Evolutionary conservation across 129 eudicot genomes (phyloP), one percentile per base, ranked within the genome.

Genomic region (Apium graveolens): DNA sequence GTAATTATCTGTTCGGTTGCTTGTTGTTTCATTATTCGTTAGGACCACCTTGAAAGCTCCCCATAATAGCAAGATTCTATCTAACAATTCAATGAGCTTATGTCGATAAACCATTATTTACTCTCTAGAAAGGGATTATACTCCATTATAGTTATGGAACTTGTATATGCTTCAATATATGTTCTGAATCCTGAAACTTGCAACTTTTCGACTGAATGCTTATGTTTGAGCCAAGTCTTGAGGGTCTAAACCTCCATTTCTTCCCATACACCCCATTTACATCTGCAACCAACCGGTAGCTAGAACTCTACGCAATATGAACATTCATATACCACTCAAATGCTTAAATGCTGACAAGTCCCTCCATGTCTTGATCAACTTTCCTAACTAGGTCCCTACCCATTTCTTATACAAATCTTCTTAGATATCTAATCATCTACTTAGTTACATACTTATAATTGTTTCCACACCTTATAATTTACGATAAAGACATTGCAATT

Each of bases 11-110:
- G 4, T 13, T 14, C 3, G 68, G 53, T 20, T 72, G 55, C 0
- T 42, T 81, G 84, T 42, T 81, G 84, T 51, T 72, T 83, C 77
- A 69, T 26, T 82, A 66, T 68, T 69, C 79, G 81, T 41, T 66
- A 76, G 92, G 92, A 88, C 89, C 92, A 86, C 92, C 26, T 75
- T 81, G 74, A 48, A 21, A 70, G 63, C 41, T 82, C 32, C 43
- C 39, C 38, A 38, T 45, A 42, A 34, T 77, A 26, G 60, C 38
- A 76, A 24, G 51, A 76, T 31, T 31, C 48, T 42, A 53, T 55
- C 70, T 26, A 76, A 34, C 32, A 41, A 1, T 72, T 20, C 21
- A 38, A n/a, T n/a, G n/a, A n/a, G n/a, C n/a, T n/a, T n/a, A n/a
- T n/a, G n/a, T n/a, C n/a, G n/a, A n/a, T n/a, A n/a, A n/a, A n/a